Evolutionary conservation across 805 yeast species (phyloP), one percentile per base, ranked within the genome.

Genomic region (Yamadazyma sp.): DNA sequence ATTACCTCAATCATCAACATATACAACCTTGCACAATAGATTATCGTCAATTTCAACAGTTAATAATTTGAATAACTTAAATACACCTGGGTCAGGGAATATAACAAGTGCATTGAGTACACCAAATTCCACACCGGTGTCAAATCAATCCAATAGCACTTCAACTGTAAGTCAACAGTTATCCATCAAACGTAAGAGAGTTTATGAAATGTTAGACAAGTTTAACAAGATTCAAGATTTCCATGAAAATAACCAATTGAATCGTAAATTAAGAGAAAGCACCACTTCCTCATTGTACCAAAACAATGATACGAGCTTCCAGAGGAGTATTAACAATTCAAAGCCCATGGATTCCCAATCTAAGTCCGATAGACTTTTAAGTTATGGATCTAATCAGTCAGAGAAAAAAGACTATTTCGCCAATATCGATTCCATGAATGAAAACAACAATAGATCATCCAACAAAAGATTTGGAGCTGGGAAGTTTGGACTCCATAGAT

Each of bases 1-100:
- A 4, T 60, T 93, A 32, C 98, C 98, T 0, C 98, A 93, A 55
- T 86, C 96, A 0, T 75, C 86, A 9, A 95, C 98, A 0, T 93
- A 86, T 55, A 78, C 75, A n/a, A 78, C 85, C 0, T 68, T 93
- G 44, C 82, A 82, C 45, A 85, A 82, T 49, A 70, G 98, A 40
- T 67, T 93, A 33, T 75, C 75, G 32, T 69, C 85, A 23, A 73
- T 83, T 17, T 65, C 75, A 5, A 65, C 70, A n/a, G 55, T 65
- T 7, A 50, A 45, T 19, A 53, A 43, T 17, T 46, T 53, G 28
- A 45, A 48, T 12, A 13, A 13, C 13, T 19, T 19, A 14, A 17
- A 8, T 10, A 27, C 7, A 9, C 7, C 20, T n/a, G 17, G 17
- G 7, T 44, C 13, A 12, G 43, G 10, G 15, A 36, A 8, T 26